These are phyloP conservation scores for Alternaria triticimaculans DNA, from an alignment of 2,329 filamentous ascomycete genomes.

Conservation along the genomic window DNA sequence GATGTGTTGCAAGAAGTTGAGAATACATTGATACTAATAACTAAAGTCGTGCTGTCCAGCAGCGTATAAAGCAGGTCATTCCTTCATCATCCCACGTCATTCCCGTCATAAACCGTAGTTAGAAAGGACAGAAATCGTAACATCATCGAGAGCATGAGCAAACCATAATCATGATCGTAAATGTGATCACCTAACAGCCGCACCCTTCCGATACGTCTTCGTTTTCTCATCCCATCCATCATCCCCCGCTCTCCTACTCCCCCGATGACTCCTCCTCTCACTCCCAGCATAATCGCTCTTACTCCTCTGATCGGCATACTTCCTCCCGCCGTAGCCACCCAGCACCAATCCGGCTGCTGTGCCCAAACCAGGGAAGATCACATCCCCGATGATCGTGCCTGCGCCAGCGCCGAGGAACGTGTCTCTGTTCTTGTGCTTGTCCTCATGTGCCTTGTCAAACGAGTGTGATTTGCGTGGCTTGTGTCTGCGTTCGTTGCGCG, in stretches of 20 bases:
- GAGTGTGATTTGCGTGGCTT: conserved; percentile 2
- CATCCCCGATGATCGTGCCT: conserved; percentile 53
- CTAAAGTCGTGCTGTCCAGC: conserved; percentile 5
- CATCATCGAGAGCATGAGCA: neutral
- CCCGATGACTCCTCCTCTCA: conserved; percentile 38
- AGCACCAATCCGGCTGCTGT: conserved; percentile 49
- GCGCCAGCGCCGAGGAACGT: conserved; percentile 55
- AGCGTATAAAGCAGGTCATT: neutral
- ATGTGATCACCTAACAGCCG: conserved; percentile 59
- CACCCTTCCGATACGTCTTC: conserved; percentile 58
- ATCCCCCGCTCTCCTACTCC: conserved; percentile 44
- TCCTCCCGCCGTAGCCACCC: conserved; percentile 52
- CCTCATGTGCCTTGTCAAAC: conserved; percentile 12
- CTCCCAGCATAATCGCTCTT: conserved; percentile 21
- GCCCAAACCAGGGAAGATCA: conserved; percentile 54
- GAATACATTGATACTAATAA: neutral
- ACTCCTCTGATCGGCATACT: conserved; percentile 47
- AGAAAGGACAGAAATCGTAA: neutral
- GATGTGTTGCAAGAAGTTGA: neutral
- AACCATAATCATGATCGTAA: neutral
- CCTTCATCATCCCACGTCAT: neutral
- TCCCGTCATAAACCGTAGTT: neutral
- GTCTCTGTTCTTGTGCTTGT: conserved; percentile 39
- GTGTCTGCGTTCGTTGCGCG: conserved; percentile 4
- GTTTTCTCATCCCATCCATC: conserved; percentile 46